Evolutionary conservation across 176 grass and related monocot genomes (phyloP).

Genomic region (Stipa capillata): DNA sequence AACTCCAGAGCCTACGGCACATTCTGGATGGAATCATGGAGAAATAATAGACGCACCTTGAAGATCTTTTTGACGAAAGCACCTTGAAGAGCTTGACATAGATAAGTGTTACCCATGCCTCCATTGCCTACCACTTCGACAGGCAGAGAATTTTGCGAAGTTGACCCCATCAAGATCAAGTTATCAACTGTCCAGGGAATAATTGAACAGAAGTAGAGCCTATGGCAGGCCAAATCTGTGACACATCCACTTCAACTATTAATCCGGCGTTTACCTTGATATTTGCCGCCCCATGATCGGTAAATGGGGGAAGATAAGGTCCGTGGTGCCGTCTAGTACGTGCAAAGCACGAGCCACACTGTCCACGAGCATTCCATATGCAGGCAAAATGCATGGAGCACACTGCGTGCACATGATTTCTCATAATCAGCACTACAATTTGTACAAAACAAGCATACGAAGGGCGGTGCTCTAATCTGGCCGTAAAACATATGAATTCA

Average conservation of each 20-base stretch:
- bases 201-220: not conserved
- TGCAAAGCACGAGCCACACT: not conserved
- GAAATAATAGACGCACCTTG: not conserved
- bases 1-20: not conserved
- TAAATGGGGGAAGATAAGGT: not conserved
- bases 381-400: not conserved
- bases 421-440: not conserved
- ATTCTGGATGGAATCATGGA: not conserved
- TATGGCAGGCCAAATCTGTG: conserved; percentile 9
- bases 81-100: not conserved
- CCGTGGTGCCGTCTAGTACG: not conserved
- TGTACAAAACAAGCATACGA: no score
- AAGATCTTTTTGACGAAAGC: no score
- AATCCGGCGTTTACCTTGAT: not conserved
- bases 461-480: not conserved
- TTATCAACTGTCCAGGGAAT: not conserved
- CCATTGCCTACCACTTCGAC: conserved; percentile 16
- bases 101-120: not conserved
- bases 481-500: not conserved
- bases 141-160: not conserved
- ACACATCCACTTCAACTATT: not conserved
- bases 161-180: not conserved
- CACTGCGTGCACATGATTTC: not conserved
- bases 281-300: conserved; percentile 34
- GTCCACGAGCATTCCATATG: not conserved